Evolutionary conservation across 2,329 filamentous ascomycete species (phyloP), one percentile per base, ranked within the genome.

Genomic region (Rhynchosporium secalis): DNA sequence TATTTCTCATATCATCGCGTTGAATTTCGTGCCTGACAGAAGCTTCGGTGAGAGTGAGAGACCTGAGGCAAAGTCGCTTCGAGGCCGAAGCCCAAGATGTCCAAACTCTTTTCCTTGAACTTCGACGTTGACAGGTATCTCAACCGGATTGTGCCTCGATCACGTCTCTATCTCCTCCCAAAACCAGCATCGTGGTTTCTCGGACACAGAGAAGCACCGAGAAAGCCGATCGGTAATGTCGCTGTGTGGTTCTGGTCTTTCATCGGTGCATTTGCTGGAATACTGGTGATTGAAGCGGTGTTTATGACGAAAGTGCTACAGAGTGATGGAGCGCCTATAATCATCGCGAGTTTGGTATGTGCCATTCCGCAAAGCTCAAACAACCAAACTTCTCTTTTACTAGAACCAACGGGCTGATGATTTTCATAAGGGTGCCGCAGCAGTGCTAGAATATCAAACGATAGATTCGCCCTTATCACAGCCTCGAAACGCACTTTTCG

Each of bases 111-210:
- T 57, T 26, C 41, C 2, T 55, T 60, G 26, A 43, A 73, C 56
- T 86, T 96, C 75, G 85, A 95, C 76, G 83, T 96, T 66, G 92
- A 96, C 79, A 77, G 76, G n/a, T 85, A 88, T 72, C 73, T 96
- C 56, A 92, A 94, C 73, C 88, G 82, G 2, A 80, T 86, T 64
- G 72, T 96, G 29, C 89, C 89, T 8, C 78, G 83, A 13, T 87
- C 88, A 46, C 84, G 83, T 68, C 82, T 91, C 73, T 77, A 82
- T 33, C 76, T 78, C 49, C 72, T 96, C 1, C 92, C 92, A 0
- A 79, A 78, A 52, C 82, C 83, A 0, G 72, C 95, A 26, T 83
- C 90, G 26, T 83, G 86, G 67, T 89, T 91, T 68, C 76, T 96
- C 1, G 89, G 89, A 10, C 78, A 89, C 70, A 82, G 88, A 64